These are phyloP conservation scores for Prototheca cutis DNA, from an alignment of 163 green algal genomes.

Conservation along the genomic window DNA sequence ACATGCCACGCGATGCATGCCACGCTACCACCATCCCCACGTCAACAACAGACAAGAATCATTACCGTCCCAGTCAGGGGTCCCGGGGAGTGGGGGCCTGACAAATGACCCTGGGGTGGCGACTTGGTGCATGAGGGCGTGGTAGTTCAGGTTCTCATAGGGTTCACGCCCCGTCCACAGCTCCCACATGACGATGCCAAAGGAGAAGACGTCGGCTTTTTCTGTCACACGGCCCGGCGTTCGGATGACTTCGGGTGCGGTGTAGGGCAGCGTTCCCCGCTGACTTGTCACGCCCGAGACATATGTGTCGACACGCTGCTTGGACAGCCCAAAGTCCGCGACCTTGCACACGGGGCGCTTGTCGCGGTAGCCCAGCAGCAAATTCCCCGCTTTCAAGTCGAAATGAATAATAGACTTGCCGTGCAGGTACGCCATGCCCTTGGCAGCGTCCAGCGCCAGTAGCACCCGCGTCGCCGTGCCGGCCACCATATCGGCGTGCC, in stretches of 20 bases:
- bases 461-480: slow-evolving; percentile 44
- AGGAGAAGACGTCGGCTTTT: slow-evolving; percentile 46
- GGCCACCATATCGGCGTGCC: slow-evolving; percentile 51
- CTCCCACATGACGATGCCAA: slow-evolving; percentile 63
- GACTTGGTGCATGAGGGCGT: slow-evolving; percentile 66
- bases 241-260: slow-evolving; percentile 68
- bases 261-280: slow-evolving; percentile 72
- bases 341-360: slow-evolving; percentile 62
- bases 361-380: slow-evolving; percentile 64
- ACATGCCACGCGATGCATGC: too few species aligned
- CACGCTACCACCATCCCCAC: too few species aligned
- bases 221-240: slow-evolving; percentile 47
- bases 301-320: slow-evolving; percentile 39
- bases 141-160: slow-evolving; percentile 66
- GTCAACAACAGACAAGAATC: too few species aligned
- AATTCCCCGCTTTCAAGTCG: slow-evolving; percentile 66
- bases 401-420: slow-evolving; percentile 68
- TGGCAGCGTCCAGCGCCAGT: slow-evolving; percentile 61
- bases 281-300: slow-evolving; percentile 39
- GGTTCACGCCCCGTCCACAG: slow-evolving; percentile 58
- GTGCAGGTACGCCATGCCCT: slow-evolving; percentile 78
- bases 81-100: slow-evolving; percentile 44
- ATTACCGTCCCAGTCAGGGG: slow-evolving; percentile 49
- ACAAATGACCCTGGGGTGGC: slow-evolving; percentile 32
- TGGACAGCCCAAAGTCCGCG: slow-evolving; percentile 1